A percentile compares a stretch with the other conserved stretches of the same genome.
These are phyloP conservation scores for Boletus pseudo-olivaceus DNA, from an alignment of 768 basidiomycete genomes.

Conservation along the genomic window DNA sequence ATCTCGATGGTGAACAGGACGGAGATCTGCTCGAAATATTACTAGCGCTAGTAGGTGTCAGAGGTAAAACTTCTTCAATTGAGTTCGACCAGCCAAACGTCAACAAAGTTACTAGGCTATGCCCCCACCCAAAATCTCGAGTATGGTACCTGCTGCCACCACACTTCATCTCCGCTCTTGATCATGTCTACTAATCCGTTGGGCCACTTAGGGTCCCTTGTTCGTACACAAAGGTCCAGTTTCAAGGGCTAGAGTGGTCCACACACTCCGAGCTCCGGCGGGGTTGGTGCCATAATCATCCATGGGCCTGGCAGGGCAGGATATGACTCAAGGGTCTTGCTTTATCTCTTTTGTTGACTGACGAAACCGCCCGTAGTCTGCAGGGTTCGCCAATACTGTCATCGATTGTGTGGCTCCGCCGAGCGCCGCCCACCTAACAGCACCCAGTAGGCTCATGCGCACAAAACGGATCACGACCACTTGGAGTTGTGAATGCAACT, in stretches of 20 bases:
- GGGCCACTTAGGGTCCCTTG: not conserved
- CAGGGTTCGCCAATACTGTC: not conserved
- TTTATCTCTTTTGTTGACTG: not conserved
- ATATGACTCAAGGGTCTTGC: not conserved
- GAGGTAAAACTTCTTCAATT: too few species aligned
- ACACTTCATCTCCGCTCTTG: not conserved
- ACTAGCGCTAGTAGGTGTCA: too few species aligned
- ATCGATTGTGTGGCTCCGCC: not conserved
- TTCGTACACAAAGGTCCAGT: not conserved
- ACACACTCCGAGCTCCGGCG: too few species aligned
- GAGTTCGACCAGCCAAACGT: too few species aligned
- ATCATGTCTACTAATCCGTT: not conserved
- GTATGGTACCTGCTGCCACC: not conserved
- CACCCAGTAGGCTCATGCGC: not conserved
- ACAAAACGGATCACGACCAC: not conserved
- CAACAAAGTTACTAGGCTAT: too few species aligned
- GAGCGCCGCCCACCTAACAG: not conserved
- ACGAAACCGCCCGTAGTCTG: not conserved
- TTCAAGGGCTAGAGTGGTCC: not conserved
- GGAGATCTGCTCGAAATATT: not conserved
- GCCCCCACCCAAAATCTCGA: too few species aligned
- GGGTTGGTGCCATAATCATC: not conserved
- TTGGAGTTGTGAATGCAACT: not conserved
- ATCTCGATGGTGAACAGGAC: too few species aligned
- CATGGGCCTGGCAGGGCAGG: too few species aligned